Conservation (phyloP, 768 basidiomycete genomes). For the Omphalotus guepiniiformis region DNA sequence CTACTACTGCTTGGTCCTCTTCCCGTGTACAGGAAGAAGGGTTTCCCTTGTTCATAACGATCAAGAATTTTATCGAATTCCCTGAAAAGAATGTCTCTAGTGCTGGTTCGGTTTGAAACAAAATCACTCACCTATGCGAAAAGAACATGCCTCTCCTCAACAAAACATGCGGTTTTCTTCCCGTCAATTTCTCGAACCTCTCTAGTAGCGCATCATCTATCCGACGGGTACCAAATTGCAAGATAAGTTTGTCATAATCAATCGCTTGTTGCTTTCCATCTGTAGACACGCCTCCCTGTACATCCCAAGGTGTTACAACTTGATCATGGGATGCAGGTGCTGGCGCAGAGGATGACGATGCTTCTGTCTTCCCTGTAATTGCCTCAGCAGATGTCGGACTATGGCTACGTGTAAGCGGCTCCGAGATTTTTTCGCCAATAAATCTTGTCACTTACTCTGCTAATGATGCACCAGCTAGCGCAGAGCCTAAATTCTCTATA, state of each 20-base stretch:
- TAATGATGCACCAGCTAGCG: slow-evolving; percentile 9
- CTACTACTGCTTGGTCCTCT: slow-evolving; percentile 95
- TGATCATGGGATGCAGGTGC: slow-evolving; percentile 42
- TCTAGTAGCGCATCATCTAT: slow-evolving; percentile 74
- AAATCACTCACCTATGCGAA: slow-evolving; percentile 77
- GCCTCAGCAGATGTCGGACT: no score
- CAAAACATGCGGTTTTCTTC: slow-evolving; percentile 81
- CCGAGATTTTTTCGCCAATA: no score
- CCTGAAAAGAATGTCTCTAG: slow-evolving; percentile 33
- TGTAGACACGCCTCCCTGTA: slow-evolving; percentile 81
- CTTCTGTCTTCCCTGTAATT: no score
- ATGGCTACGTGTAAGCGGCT: no score
- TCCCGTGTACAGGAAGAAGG: slow-evolving; percentile 97
- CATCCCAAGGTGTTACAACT: slow-evolving; percentile 96
- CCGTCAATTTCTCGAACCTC: slow-evolving; percentile 90
- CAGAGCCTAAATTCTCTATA: slow-evolving; percentile 15
- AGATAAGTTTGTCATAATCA: slow-evolving; percentile 94
- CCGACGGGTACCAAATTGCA: slow-evolving; percentile 88
- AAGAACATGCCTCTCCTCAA: slow-evolving; percentile 94
- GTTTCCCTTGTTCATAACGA: slow-evolving; percentile 94
- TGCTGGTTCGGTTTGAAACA: no score
- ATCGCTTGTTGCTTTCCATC: slow-evolving; percentile 92
- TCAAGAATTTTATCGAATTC: slow-evolving; percentile 93
- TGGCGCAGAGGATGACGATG: neutral
- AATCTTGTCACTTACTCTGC: slow-evolving; percentile 9